A percentile compares a stretch with the other conserved stretches of the same genome.
phyloP scores from a whole-genome alignment of 1,284 basidiomycete species.

The Pseudozyma sp. region DNA sequence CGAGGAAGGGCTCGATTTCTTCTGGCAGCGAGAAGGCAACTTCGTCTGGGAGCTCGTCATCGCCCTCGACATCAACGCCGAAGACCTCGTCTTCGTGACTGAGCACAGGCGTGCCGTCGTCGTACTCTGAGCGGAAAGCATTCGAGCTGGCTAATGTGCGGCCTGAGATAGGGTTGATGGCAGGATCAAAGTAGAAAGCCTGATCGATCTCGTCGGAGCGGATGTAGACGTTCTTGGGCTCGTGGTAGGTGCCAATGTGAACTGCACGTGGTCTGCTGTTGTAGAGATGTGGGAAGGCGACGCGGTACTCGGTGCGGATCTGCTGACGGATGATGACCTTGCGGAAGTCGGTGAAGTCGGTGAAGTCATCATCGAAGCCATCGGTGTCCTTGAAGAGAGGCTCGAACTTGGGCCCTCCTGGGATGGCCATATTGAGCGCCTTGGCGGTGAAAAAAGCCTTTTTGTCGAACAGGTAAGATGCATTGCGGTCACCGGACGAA shows the following conservation, averaged over 20 bases:
- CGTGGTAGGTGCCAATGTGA: constrained; percentile 89
- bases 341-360: constrained; percentile 99
- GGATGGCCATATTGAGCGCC: constrained; percentile 93
- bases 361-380: constrained; percentile 98
- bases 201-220: constrained; percentile 99
- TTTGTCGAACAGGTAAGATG: constrained; percentile 91
- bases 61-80: constrained; percentile 80
- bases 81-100: constrained; percentile 93
- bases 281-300: constrained; percentile 98
- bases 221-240: constrained; percentile 97
- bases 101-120: constrained; percentile 70
- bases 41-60: constrained; percentile 71
- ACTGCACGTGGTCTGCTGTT: constrained; percentile 97
- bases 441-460: constrained; percentile 99
- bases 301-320: constrained; percentile 98
- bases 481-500: constrained; percentile 84
- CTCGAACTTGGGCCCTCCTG: constrained; percentile 93
- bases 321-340: constrained; percentile 99
- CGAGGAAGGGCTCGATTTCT: constrained; percentile 83
- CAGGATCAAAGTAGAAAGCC: constrained; percentile 99
- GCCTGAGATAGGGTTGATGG: constrained; percentile 79
- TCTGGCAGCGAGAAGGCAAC: constrained; percentile 91
- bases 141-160: constrained; percentile 52
- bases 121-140: constrained; percentile 57
- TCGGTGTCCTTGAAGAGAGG: constrained; percentile 84